Evolutionary conservation across 805 yeast species (phyloP).

Genomic region (Lachancea sp.): DNA sequence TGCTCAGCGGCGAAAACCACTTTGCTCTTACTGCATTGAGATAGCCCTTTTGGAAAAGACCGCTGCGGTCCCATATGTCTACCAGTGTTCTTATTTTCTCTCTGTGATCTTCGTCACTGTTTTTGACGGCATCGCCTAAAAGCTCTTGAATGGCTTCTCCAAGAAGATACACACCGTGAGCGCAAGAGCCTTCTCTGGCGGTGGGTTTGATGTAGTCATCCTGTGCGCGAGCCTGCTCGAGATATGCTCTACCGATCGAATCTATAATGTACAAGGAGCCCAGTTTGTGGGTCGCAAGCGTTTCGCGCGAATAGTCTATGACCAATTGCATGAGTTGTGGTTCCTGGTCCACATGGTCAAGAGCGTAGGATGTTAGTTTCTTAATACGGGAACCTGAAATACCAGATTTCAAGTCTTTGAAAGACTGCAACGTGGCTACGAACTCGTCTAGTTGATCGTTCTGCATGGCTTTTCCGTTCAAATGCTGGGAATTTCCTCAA

Average conservation of each 20-base stretch:
- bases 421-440: slow-evolving; percentile 38
- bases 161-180: slow-evolving; percentile 63
- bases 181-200: slow-evolving; percentile 65
- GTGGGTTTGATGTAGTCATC: slow-evolving; percentile 41
- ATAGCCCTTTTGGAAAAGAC: slow-evolving; percentile 58
- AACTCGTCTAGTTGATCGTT: slow-evolving; percentile 29
- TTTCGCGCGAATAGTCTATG: slow-evolving; percentile 51
- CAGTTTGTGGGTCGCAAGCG: slow-evolving; percentile 75
- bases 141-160: slow-evolving; percentile 58
- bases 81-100: slow-evolving; percentile 78
- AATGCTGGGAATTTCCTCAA: background rate
- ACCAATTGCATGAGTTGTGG: slow-evolving; percentile 24
- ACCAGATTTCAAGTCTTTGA: slow-evolving; percentile 64
- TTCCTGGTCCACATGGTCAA: slow-evolving; percentile 49
- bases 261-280: slow-evolving; percentile 90
- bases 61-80: slow-evolving; percentile 87
- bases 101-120: slow-evolving; percentile 49
- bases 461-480: slow-evolving; percentile 1
- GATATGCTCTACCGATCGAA: slow-evolving; percentile 80
- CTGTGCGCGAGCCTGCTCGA: slow-evolving; percentile 61
- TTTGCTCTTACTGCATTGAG: slow-evolving; percentile 52
- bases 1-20: slow-evolving; percentile 38
- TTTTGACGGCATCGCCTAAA: slow-evolving; percentile 55
- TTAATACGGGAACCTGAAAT: slow-evolving; percentile 94
- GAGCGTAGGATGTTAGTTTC: slow-evolving; percentile 71